These are phyloP conservation scores for Leccinum sublutescens DNA, from an alignment of 768 basidiomycete genomes.

Conservation along the genomic window DNA sequence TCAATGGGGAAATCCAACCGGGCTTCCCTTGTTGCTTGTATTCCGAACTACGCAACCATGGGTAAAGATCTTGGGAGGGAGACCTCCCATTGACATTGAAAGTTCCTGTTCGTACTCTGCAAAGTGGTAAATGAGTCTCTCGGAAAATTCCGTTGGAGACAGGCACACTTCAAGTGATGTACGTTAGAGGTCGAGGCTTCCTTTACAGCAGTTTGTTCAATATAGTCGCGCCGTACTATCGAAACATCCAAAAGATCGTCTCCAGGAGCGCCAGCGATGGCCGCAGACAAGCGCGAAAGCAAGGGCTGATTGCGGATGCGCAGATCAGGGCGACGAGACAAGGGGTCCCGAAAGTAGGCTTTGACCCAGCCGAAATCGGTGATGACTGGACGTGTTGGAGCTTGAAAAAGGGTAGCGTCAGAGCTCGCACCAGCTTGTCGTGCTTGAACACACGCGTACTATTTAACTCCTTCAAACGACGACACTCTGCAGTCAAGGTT, in stretches of 20 bases:
- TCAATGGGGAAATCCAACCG: constrained; percentile 35
- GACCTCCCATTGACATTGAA: constrained; percentile 84
- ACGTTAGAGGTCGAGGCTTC: constrained; percentile 25
- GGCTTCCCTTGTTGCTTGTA: neutral
- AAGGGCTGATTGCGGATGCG: constrained; percentile 47
- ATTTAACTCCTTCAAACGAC: constrained; percentile 49
- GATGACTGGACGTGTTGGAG: neutral
- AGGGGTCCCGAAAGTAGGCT: constrained; percentile 7
- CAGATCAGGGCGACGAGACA: constrained; percentile 42
- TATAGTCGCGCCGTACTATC: constrained; percentile 64
- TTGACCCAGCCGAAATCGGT: constrained; percentile 23
- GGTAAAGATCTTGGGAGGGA: constrained; percentile 68
- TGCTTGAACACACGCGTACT: constrained; percentile 35
- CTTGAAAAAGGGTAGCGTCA: constrained; percentile 12
- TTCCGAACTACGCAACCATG: constrained; percentile 51
- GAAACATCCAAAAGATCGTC: constrained; percentile 60
- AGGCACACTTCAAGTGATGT: constrained; percentile 24
- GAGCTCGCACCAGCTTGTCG: neutral
- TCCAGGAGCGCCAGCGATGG: constrained; percentile 59
- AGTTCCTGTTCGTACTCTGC: constrained; percentile 68
- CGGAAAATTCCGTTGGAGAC: neutral
- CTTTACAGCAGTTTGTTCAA: constrained; percentile 43
- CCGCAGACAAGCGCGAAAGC: constrained; percentile 54
- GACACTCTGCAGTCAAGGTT: constrained; percentile 52
- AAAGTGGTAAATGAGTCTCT: neutral